Evolutionary conservation across 1,139 yeast genomes (phyloP), one percentile per base, ranked within the genome.

Genomic region (Chernovozyma aurita): DNA sequence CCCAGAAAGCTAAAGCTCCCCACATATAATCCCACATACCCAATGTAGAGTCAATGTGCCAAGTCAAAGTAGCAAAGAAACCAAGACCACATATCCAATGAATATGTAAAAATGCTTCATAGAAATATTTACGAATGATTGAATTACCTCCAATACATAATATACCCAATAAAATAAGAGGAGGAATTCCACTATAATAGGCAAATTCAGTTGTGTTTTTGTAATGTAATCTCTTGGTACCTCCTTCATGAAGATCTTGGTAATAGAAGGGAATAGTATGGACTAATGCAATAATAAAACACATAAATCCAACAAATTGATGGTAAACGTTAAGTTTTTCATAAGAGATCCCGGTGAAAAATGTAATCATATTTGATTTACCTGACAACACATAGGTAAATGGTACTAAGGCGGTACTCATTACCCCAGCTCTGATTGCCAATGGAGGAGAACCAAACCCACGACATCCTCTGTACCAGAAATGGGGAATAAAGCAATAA

Each of bases 381-480:
- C 82, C 82, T 0, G 78, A 67, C 40, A 76, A 53, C 2, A 74
- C 59, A 41, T 70, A 67, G 21, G 75, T 52, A 45, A 74, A 73
- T 0, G 82, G 82, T 3, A 74, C 63, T 38, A 76, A 57, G 0
- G 80, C 79, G 18, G 71, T 60, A 4, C 78, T 68, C 68, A 73
- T 68, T 27, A 74, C 42, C 2, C 80, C 82, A 1, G 80, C 61
- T 36, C 82, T 54, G 1, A 74, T 70, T 0, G 77, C 78, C 33
- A 77, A 45, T n/a, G 85, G 85, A n/a, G 85, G 81, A 1, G 80
- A 65, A 1, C 85, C 85, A 53, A 78, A 78, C 1, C 76, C 77
- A 4, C 55, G 35, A 50, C 85, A 79, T 0, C 61, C 74, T 43
- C 84, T 57, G 47, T 73, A 74, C 72, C 76, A 78, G 37, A 65